Base-by-base conservation (phyloP, 352 stramenopile species). In the Peronospora tabacina region DNA sequence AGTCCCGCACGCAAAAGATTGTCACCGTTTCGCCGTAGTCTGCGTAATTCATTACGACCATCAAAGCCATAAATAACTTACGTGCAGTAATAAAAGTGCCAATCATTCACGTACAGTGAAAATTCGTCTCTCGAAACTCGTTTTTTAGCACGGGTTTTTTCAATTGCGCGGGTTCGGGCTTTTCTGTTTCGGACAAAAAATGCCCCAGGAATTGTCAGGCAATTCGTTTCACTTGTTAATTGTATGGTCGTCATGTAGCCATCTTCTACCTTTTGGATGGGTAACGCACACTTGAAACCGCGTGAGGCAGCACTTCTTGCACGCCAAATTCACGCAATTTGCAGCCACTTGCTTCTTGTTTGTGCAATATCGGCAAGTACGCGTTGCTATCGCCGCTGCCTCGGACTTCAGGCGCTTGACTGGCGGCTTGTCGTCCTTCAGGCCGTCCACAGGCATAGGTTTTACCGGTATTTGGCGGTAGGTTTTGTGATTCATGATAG, bases 21-120 rank as follows among this genome's bases (percentile, higher is more conserved):
- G 75, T 83, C 29, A 90, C 76, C 0, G 80, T 90, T 54, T 90
- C 80, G 15, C 71, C 70, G 32, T 88, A 88, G 45, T 88, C 80
- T 90, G 26, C 6, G 5, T 5, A n/a, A 32, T 15, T 15, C 13
- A 45, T 7, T 4, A 32, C 3, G 10, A 12, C 26, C 3, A 7
- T 30, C 3, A 36, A 11, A 6, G 4, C 7, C 47, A 22, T 36
- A 28, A 30, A 13, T 15, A 32, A 38, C 29, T 35, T 1, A 1
- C 7, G 12, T 12, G 12, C 26, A 2, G 28, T 32, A 11, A 36
- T 15, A 2, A 36, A 36, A 7, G 12, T 36, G 11, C 43, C 45
- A 10, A 43, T 37, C 19, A 33, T 16, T 44, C 8, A 5, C 78
- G 22, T 73, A 90, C 79, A 90, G 33, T 70, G 45, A 32, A 90